A percentile compares a stretch with the other conserved stretches of the same genome.
Conservation (phyloP, 331 rosid genomes). For the Ulmus americana region DNA sequence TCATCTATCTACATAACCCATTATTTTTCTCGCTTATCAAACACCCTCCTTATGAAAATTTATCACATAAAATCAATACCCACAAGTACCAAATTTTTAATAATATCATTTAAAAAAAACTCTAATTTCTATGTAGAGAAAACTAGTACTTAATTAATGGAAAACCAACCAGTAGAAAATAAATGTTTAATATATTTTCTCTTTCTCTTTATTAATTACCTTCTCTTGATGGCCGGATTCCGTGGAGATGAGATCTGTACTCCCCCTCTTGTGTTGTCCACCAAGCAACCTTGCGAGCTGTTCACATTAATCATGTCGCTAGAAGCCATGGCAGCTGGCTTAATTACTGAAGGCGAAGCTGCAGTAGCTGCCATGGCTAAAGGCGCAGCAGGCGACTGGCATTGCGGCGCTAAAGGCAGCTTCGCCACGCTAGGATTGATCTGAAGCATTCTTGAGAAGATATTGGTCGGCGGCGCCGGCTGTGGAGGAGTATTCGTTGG, state of each 20-base stretch:
- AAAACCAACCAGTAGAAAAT: constrained; percentile 12
- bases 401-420: constrained; percentile 20
- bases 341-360: constrained; percentile 39
- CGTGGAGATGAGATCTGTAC: constrained; percentile 93
- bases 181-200: neutral
- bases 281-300: constrained; percentile 39
- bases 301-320: constrained; percentile 44
- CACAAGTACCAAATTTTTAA: neutral
- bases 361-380: constrained; percentile 1
- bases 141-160: neutral
- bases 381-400: constrained; percentile 28
- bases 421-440: constrained; percentile 59
- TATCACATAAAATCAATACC: constrained; percentile 4
- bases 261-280: constrained; percentile 35
- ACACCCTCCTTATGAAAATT: neutral
- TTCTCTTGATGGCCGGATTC: constrained; percentile 76
- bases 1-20: neutral
- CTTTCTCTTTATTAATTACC: constrained; percentile 36
- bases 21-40: neutral
- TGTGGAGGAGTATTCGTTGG: neutral
- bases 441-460: constrained; percentile 86
- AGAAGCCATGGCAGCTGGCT: constrained; percentile 33
- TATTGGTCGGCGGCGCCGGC: constrained; percentile 21
- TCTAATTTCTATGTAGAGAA: neutral
- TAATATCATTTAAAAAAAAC: neutral